Percentiles rank a stretch among this genome's conserved stretches.
Conservation (phyloP, 1,284 basidiomycete genomes). For the Agroathelia rolfsii region DNA sequence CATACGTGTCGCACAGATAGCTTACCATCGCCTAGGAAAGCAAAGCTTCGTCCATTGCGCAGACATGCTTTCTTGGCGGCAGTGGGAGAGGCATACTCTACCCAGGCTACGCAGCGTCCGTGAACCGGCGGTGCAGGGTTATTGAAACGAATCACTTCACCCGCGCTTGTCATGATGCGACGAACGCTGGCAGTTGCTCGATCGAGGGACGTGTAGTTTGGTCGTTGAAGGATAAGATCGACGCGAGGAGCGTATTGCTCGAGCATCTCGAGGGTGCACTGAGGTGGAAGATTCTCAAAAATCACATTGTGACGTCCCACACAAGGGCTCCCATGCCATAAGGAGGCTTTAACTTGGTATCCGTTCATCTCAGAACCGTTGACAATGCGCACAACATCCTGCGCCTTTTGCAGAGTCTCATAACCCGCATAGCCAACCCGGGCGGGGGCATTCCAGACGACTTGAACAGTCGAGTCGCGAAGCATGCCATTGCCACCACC, state of each 20-base stretch:
- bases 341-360: constrained; percentile 30
- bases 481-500: constrained; percentile 26
- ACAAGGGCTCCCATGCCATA: constrained; percentile 46
- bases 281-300: constrained; percentile 40
- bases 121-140: constrained; percentile 41
- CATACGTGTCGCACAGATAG: constrained; percentile 44
- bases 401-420: constrained; percentile 32
- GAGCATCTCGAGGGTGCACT: constrained; percentile 30
- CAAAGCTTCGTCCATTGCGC: constrained; percentile 34
- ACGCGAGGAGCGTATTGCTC: constrained; percentile 33
- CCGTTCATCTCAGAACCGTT: constrained; percentile 25
- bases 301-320: constrained; percentile 48
- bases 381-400: constrained; percentile 27
- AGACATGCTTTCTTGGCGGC: constrained; percentile 40
- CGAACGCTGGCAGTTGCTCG: constrained; percentile 30
- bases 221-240: constrained; percentile 39
- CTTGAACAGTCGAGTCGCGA: constrained; percentile 37
- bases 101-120: constrained; percentile 38
- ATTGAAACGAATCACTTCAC: constrained; percentile 34
- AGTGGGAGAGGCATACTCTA: constrained; percentile 34
- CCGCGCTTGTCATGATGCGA: constrained; percentile 27
- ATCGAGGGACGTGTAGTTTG: constrained; percentile 35
- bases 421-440: constrained; percentile 52
- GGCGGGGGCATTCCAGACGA: constrained; percentile 44
- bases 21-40: constrained; percentile 29